Percentiles rank a stretch among this genome's conserved stretches.
These are phyloP conservation scores for Kwoniella sp. DNA, from an alignment of 768 basidiomycete genomes.

Conservation along the genomic window DNA sequence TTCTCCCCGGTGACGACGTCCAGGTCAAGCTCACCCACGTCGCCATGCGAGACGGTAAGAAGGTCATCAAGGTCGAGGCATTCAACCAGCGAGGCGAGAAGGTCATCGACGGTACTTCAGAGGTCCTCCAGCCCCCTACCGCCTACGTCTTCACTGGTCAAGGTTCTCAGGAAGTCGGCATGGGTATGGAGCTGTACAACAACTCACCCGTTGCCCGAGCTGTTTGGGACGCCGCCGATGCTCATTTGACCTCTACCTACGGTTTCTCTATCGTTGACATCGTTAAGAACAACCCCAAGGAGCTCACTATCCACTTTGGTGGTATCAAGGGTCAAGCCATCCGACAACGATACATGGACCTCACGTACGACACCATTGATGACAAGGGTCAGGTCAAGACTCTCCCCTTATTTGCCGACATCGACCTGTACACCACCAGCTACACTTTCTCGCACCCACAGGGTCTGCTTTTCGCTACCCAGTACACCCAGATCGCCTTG, in stretches of 20 bases:
- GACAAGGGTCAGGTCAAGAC: slow-evolving; percentile 95
- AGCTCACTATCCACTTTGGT: slow-evolving; percentile 98
- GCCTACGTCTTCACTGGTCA: slow-evolving; percentile 98
- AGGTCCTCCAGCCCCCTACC: slow-evolving; percentile 85
- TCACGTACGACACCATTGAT: slow-evolving; percentile 96
- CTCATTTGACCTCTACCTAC: slow-evolving; percentile 88
- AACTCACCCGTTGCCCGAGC: slow-evolving; percentile 88
- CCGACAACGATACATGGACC: slow-evolving; percentile 98
- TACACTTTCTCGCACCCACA: slow-evolving; percentile 98
- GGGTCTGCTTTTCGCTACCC: slow-evolving; percentile 94
- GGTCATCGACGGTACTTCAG: slow-evolving; percentile 87
- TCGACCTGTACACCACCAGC: slow-evolving; percentile 87
- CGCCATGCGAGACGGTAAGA: slow-evolving; percentile 89
- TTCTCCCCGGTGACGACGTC: slow-evolving; percentile 85
- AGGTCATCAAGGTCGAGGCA: slow-evolving; percentile 86
- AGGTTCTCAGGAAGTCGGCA: slow-evolving; percentile 95
- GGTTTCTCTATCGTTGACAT: slow-evolving; percentile 99
- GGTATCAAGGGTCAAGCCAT: slow-evolving; percentile 99
- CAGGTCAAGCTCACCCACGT: slow-evolving; percentile 83
- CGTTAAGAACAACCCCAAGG: slow-evolving; percentile 96
- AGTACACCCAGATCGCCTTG: slow-evolving; percentile 97
- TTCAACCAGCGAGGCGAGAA: slow-evolving; percentile 83
- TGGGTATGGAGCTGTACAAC: slow-evolving; percentile 99
- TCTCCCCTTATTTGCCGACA: slow-evolving; percentile 92
- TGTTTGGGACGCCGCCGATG: slow-evolving; percentile 96